phyloP scores from a whole-genome alignment of 2,329 filamentous ascomycete species.

The Thielaviopsis populi region DNA sequence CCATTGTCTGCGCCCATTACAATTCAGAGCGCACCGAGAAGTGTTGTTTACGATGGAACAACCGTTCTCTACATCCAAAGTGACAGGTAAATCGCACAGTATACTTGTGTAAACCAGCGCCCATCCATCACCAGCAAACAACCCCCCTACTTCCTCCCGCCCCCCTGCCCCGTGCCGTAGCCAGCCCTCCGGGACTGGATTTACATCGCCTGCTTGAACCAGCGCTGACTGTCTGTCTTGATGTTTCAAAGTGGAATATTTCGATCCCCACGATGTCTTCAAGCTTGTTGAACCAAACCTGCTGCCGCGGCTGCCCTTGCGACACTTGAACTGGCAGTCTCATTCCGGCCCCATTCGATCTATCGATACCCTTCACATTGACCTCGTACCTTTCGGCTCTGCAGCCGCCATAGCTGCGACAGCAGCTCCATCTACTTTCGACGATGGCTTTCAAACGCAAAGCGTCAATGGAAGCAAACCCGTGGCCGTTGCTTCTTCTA shows the following conservation, averaged over 20 bases:
- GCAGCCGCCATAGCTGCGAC: conserved; percentile 28
- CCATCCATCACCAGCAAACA: conserved; percentile 1
- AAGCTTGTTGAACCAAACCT: conserved; percentile 66
- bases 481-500: conserved; percentile 23
- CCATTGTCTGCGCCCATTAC: not conserved
- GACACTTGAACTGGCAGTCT: conserved; percentile 94
- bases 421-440: conserved; percentile 26
- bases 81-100: conserved; percentile 43
- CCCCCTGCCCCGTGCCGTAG: not conserved
- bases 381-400: conserved; percentile 53
- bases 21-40: not conserved
- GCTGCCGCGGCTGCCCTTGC: conserved; percentile 63
- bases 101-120: not conserved
- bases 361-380: conserved; percentile 82
- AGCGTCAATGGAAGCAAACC: conserved; percentile 29
- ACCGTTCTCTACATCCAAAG: conserved; percentile 58
- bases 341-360: conserved; percentile 80
- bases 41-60: conserved; percentile 39
- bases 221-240: not conserved
- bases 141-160: not conserved
- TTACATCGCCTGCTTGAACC: conserved; percentile 13
- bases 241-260: conserved; percentile 64
- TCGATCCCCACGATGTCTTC: conserved; percentile 82
- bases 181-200: not conserved
- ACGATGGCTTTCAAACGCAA: conserved; percentile 49